Base-by-base conservation (phyloP, 306 rosid genomes). In the Malus sylvestris region DNA sequence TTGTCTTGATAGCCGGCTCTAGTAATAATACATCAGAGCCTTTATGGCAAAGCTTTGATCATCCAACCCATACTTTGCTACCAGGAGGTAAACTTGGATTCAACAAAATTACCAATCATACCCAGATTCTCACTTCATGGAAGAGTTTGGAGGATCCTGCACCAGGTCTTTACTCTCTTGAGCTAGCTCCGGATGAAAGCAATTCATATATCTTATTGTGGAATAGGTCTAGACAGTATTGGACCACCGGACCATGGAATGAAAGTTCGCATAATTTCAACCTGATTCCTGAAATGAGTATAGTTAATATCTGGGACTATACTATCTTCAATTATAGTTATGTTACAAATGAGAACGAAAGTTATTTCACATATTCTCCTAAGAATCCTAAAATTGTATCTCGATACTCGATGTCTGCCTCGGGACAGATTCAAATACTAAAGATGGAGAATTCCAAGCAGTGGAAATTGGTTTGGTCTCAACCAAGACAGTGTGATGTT, bases 1-100 rank as follows among this genome's bases (percentile, higher is more conserved):
- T 42, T 42, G 46, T 42, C 46, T 42, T 42, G 46, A 42, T 3
- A 42, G 46, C 46, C 0, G 14, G 46, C 13, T 42, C 46, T 42
- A 42, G 46, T 42, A 42, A 42, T 10, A 42, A 42, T 42, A 42
- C 87, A 44, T 25, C 76, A 22, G 42, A 67, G 3, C 32, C 19
- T 74, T 62, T 81, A 1, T 90, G 91, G 96, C 89, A 85, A 46
- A 90, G 92, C 77, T 85, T 90, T 76, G 92, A 90, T 78, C 64
- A 88, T 55, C 96, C 82, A 70, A 40, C 96, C 2, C 16, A 90
- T 78, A 86, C 92, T 46, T 90, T 82, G 84, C 92, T 90, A 49
- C 90, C 88, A 0, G 86, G 89, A 44, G 72, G 80, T 8, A 88
- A 81, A 80, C 23, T 90, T 20, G 81, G 45, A 42, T 80, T 81